Conservation (phyloP, 1,284 basidiomycete species). For the Trichosporon coremiiforme region DNA sequence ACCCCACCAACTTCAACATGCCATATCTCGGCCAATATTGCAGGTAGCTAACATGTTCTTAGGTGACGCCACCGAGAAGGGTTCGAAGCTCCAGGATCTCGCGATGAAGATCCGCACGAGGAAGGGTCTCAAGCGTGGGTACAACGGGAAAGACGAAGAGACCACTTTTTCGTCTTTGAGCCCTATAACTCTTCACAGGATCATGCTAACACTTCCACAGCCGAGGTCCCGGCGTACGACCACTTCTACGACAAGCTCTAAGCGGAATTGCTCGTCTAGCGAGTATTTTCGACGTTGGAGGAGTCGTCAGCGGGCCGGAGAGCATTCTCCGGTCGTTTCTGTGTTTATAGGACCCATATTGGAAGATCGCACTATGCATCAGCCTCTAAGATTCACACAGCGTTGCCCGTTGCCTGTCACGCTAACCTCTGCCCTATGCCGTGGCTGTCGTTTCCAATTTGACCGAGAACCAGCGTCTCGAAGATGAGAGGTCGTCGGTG, state of each 20-base stretch:
- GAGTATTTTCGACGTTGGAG: neutral
- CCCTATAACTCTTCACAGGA: conserved; percentile 25
- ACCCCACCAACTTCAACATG: too few relatives aligned
- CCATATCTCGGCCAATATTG: too few relatives aligned
- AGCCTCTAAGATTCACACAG: neutral
- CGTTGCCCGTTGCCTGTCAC: neutral
- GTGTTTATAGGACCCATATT: neutral
- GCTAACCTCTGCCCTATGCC: neutral
- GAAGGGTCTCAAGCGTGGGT: conserved; percentile 58
- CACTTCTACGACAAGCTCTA: conserved; percentile 85
- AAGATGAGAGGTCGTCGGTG: too few relatives aligned
- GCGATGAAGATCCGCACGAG: conserved; percentile 76
- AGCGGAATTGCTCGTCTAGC: conserved; percentile 23
- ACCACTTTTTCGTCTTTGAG: neutral
- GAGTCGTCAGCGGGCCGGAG: neutral
- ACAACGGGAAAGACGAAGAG: too few relatives aligned
- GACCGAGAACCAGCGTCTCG: too few relatives aligned
- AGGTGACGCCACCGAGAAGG: conserved; percentile 61
- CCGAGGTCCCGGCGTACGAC: conserved; percentile 81
- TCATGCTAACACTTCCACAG: conserved; percentile 59
- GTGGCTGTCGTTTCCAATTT: neutral
- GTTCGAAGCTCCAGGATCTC: conserved; percentile 83
- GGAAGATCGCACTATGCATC: conserved; percentile 2
- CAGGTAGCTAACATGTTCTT: conserved; percentile 16
- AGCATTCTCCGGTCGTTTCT: neutral